phyloP scores from a whole-genome alignment of 176 grass and related monocot genomes.

The Oryza glaberrima region DNA sequence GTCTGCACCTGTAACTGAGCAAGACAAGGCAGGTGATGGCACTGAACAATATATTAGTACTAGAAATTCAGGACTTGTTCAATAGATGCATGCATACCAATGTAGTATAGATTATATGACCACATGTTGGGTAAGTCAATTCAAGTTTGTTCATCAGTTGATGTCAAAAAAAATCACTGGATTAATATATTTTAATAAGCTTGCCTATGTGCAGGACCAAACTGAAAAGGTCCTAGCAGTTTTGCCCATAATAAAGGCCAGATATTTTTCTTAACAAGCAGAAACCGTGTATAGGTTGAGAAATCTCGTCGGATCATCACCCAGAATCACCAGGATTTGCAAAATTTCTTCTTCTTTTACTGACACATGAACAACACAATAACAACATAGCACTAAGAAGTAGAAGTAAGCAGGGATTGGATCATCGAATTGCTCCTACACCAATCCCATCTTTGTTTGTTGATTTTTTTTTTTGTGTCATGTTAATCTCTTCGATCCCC shows the following conservation, averaged over 20 bases:
- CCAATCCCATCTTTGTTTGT: conserved; percentile 11
- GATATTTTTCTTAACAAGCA: not conserved
- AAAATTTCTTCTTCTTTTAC: not conserved
- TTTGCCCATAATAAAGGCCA: not conserved
- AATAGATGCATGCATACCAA: not conserved
- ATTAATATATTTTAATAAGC: not conserved
- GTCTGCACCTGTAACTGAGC: not conserved
- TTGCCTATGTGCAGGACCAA: not conserved
- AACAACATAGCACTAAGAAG: not conserved
- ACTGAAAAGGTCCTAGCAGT: not conserved
- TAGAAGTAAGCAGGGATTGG: conserved; percentile 35
- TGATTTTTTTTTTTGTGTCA: not conserved
- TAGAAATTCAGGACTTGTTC: not conserved
- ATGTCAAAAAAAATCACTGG: not conserved
- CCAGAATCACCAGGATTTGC: not conserved
- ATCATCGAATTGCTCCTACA: conserved; percentile 13
- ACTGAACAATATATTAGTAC: not conserved
- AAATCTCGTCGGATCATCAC: not conserved
- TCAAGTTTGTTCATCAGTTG: not conserved
- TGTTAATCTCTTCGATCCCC: conserved; percentile 20
- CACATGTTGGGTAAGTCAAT: not conserved
- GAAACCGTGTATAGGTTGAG: not conserved
- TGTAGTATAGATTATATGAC: not conserved
- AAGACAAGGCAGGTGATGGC: no score
- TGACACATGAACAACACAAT: conserved; percentile 17